Base-by-base conservation (phyloP, 441 rosid genomes). In the Melastoma candidum region DNA sequence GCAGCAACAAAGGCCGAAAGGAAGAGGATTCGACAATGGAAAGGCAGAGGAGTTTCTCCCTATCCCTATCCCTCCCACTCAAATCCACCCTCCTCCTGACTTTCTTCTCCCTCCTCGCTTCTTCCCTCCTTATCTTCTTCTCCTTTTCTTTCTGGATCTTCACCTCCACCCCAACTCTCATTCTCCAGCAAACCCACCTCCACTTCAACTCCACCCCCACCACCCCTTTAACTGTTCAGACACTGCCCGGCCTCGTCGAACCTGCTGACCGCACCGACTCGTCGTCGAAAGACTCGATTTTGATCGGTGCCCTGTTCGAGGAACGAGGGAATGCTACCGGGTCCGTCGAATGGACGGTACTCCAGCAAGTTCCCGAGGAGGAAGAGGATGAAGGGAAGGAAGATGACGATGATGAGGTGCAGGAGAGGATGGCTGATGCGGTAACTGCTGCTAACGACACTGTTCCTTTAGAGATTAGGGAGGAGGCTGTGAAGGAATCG, bases 41-140 rank as follows among this genome's bases (percentile, higher is more conserved):
- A 69, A 82, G 87, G 65, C 93, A 78, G 57, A 65, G 70, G 59
- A 90, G 90, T 73, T 85, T 87, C 80, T 71, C 76, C 49, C 60
- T 78, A 1, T 17, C 22, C 22, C 0, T 17, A 17, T 17, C 22
- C 22, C 22, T 17, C 22, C 22, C 22, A 17, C 22, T 17, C 46
- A 90, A 78, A 71, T 71, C 90, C 70, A 68, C 85, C 0, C 75
- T 77, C 57, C 62, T 73, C 57, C 72, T 83, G 53, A 71, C 70
- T 25, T 73, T 83, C 24, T 65, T 78, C 60, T 60, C 77, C 57
- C 54, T 78, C 7, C 22, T 87, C 54, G 81, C 83, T 17, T 73
- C 77, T 70, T 82, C 82, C 56, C 53, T 87, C 32, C 48, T 76
- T 66, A 72, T 81, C 67, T 60, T 90, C 51, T 32, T 65, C 46